These are phyloP conservation scores for Sporothrix mexicana DNA, from an alignment of 2,329 filamentous ascomycete genomes.

Conservation along the genomic window DNA sequence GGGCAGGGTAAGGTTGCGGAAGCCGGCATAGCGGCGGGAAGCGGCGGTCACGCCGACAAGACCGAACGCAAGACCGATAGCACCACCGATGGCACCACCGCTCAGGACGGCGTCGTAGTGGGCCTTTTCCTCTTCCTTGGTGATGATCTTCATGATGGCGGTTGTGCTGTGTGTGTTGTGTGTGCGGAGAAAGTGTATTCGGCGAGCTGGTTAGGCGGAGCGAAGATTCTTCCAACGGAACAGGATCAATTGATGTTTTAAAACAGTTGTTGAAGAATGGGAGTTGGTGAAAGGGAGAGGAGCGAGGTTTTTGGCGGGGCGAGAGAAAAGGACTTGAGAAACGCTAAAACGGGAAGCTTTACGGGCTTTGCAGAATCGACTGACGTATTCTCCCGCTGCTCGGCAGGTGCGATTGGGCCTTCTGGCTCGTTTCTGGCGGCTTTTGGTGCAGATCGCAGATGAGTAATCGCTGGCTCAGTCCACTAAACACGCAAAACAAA, in stretches of 20 bases:
- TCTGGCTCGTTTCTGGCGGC: not conserved
- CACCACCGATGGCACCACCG: conserved; percentile 77
- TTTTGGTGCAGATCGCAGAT: conserved; percentile 12
- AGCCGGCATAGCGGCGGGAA: conserved; percentile 73
- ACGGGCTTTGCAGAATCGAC: conserved; percentile 34
- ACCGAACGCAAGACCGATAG: conserved; percentile 70
- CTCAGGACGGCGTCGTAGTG: conserved; percentile 84
- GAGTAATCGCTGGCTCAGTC: conserved; percentile 26
- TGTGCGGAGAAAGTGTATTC: conserved; percentile 29
- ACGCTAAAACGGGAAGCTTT: not conserved
- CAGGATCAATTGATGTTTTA: not conserved
- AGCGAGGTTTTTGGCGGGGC: conserved; percentile 6
- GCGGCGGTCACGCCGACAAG: conserved; percentile 70
- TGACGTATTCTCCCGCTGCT: conserved; percentile 33
- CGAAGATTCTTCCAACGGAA: not conserved
- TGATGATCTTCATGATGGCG: conserved; percentile 86
- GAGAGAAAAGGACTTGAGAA: conserved; percentile 9
- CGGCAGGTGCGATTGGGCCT: not conserved
- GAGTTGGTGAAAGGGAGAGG: not conserved
- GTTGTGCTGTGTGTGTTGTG: not conserved
- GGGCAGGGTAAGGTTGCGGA: conserved; percentile 82
- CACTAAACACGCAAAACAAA: not conserved
- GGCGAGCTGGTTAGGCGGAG: not conserved
- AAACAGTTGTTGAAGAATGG: not conserved
- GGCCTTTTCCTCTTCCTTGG: conserved; percentile 85